These are phyloP conservation scores for Brettanomyces sp. DNA, from an alignment of 805 yeast genomes.

Conservation along the genomic window DNA sequence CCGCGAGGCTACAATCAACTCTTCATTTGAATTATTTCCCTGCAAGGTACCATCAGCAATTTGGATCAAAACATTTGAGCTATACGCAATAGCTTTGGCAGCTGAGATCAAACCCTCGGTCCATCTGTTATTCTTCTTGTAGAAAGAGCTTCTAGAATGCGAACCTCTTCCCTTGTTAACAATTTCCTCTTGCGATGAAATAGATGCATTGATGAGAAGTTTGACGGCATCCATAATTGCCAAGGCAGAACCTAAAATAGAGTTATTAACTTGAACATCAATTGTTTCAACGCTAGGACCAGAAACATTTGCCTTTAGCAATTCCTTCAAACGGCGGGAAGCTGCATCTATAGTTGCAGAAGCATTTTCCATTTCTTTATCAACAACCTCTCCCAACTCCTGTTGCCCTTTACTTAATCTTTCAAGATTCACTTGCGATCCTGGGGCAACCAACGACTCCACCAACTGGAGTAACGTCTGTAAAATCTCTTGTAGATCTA, in stretches of 20 bases:
- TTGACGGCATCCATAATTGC: constrained; percentile 75
- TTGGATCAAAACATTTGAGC: constrained; percentile 71
- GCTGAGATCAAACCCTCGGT: constrained; percentile 90
- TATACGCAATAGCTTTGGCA: constrained; percentile 74
- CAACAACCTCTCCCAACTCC: constrained; percentile 64
- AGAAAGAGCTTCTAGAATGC: constrained; percentile 61
- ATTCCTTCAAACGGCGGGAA: constrained; percentile 43
- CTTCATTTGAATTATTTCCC: constrained; percentile 57
- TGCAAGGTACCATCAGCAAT: constrained; percentile 81
- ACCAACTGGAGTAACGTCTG: constrained; percentile 47
- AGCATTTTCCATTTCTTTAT: constrained; percentile 62
- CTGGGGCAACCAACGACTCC: constrained; percentile 39
- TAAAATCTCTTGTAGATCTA: constrained; percentile 62
- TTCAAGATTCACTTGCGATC: constrained; percentile 19
- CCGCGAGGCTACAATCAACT: constrained; percentile 80
- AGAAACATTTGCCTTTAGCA: constrained; percentile 35
- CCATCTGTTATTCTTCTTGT: constrained; percentile 85
- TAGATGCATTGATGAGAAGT: constrained; percentile 61
- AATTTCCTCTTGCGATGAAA: constrained; percentile 75
- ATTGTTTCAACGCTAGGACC: constrained; percentile 45
- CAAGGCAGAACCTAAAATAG: constrained; percentile 67
- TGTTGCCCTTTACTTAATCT: constrained; percentile 21
- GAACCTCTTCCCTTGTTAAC: constrained; percentile 54
- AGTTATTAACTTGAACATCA: constrained; percentile 64
- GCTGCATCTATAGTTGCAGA: constrained; percentile 64